Percentiles rank a stretch among this genome's conserved stretches.
Conservation (phyloP, 192 early-diverging fungal genomes). For the Backusella psychrophila region DNA sequence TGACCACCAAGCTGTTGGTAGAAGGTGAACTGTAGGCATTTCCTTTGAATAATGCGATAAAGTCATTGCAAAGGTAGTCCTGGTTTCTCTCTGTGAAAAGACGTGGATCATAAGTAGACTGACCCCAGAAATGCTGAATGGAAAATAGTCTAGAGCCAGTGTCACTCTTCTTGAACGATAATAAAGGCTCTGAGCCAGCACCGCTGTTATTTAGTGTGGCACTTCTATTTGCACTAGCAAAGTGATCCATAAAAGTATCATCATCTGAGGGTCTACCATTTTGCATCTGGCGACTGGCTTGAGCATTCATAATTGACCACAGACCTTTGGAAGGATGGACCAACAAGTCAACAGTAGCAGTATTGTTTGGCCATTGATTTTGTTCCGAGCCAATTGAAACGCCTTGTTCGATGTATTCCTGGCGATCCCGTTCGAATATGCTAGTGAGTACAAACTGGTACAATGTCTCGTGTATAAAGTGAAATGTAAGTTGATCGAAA, state of each 20-base stretch:
- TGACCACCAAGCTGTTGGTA: conserved; percentile 69
- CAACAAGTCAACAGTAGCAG: conserved; percentile 66
- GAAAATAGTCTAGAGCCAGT: conserved; percentile 59
- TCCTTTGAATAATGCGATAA: conserved; percentile 83
- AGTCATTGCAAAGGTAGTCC: conserved; percentile 79
- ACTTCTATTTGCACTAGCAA: conserved; percentile 43
- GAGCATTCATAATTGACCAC: conserved; percentile 53
- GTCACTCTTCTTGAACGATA: conserved; percentile 37
- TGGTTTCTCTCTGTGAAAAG: conserved; percentile 73
- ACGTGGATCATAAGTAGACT: conserved; percentile 61
- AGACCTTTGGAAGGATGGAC: conserved; percentile 67
- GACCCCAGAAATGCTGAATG: conserved; percentile 80
- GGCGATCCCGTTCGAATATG: conserved; percentile 65
- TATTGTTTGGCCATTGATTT: conserved; percentile 48
- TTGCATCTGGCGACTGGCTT: conserved; percentile 42
- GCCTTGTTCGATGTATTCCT: conserved; percentile 62
- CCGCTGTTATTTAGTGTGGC: conserved; percentile 2
- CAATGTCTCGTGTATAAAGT: conserved; percentile 67
- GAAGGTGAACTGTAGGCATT: conserved; percentile 58
- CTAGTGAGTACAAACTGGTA: conserved; percentile 55
- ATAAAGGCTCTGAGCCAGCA: conserved; percentile 31
- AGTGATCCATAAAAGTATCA: conserved; percentile 51
- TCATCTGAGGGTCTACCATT: conserved; percentile 41
- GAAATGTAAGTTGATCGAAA: conserved; percentile 67
- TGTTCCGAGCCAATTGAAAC: conserved; percentile 48